Evolutionary conservation across 257 asterid genomes (phyloP).

Genomic region (Scutellaria barbata): DNA sequence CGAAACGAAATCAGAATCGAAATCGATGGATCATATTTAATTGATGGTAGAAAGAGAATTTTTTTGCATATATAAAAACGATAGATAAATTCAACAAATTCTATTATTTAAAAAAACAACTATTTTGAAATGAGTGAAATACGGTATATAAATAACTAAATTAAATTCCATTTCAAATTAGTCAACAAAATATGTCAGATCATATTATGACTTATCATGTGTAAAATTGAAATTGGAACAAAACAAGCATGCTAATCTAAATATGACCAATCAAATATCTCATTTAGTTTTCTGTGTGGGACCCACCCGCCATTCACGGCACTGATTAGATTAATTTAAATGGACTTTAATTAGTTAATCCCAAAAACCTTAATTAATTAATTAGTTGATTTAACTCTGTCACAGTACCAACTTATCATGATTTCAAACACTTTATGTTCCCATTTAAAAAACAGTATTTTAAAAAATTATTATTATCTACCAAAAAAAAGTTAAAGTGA

Average conservation of each 20-base stretch:
- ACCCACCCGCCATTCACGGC: slow-evolving; percentile 61
- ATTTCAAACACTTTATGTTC: slow-evolving; percentile 43
- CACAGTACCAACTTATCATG: slow-evolving; percentile 36
- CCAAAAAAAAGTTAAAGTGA: slow-evolving; percentile 17
- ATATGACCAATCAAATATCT: slow-evolving; percentile 6
- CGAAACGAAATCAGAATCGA: too few relatives aligned
- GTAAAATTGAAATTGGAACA: slow-evolving; percentile 11
- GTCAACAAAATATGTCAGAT: slow-evolving; percentile 2
- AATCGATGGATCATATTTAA: too few relatives aligned
- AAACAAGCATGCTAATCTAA: slow-evolving; percentile 2
- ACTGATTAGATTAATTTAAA: slow-evolving; percentile 37
- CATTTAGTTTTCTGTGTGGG: background rate
- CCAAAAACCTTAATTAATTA: too few relatives aligned
- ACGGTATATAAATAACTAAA: background rate
- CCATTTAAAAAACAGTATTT: slow-evolving; percentile 24
- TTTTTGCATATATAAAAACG: too few relatives aligned
- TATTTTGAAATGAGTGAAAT: too few relatives aligned
- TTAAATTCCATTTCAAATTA: background rate
- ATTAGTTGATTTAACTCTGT: background rate
- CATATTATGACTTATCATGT: slow-evolving; percentile 18
- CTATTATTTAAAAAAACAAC: too few relatives aligned
- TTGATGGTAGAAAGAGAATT: too few relatives aligned
- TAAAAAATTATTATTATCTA: background rate
- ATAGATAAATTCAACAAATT: too few relatives aligned
- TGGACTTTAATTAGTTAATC: too few relatives aligned